Conservation (phyloP, 768 basidiomycete species). For the Phylloporus scabripes region DNA sequence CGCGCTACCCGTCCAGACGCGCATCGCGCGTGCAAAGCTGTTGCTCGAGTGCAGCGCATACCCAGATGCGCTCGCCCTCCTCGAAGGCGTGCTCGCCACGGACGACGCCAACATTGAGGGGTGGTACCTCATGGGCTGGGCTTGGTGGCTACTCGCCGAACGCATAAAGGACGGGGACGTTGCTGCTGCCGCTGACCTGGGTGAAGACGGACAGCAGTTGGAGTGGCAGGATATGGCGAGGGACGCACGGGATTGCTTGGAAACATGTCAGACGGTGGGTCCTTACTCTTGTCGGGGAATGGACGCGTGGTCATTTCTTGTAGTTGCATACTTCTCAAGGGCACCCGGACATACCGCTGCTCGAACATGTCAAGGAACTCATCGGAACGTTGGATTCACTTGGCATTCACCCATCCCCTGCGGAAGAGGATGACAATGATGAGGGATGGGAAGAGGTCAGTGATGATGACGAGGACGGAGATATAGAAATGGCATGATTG, state of each 20-base stretch:
- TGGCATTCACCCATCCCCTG: conserved; percentile 59
- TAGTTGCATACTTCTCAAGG: conserved; percentile 69
- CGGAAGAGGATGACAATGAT: conserved; percentile 39
- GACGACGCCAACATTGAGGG: conserved; percentile 88
- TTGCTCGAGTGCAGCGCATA: conserved; percentile 74
- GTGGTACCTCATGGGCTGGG: conserved; percentile 95
- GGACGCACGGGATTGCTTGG: conserved; percentile 75
- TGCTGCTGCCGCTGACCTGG: conserved; percentile 36
- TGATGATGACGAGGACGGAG: conserved; percentile 48
- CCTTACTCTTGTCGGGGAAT: not conserved
- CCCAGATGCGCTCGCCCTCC: conserved; percentile 64
- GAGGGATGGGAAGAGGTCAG: conserved; percentile 61
- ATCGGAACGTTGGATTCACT: conserved; percentile 58
- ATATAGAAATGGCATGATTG: conserved; percentile 51
- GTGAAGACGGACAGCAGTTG: conserved; percentile 35
- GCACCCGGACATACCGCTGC: conserved; percentile 69
- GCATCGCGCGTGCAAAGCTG: conserved; percentile 71
- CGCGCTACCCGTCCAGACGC: conserved; percentile 55
- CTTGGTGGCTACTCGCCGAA: conserved; percentile 79
- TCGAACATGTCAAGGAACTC: conserved; percentile 73
- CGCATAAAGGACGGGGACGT: conserved; percentile 52
- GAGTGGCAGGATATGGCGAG: conserved; percentile 74
- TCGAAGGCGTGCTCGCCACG: conserved; percentile 71
- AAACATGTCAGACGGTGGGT: conserved; percentile 74
- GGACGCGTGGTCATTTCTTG: not conserved